Percentiles rank a stretch among this genome's conserved stretches.
Conservation (phyloP, 805 yeast genomes). For the Millerozyma miso region DNA sequence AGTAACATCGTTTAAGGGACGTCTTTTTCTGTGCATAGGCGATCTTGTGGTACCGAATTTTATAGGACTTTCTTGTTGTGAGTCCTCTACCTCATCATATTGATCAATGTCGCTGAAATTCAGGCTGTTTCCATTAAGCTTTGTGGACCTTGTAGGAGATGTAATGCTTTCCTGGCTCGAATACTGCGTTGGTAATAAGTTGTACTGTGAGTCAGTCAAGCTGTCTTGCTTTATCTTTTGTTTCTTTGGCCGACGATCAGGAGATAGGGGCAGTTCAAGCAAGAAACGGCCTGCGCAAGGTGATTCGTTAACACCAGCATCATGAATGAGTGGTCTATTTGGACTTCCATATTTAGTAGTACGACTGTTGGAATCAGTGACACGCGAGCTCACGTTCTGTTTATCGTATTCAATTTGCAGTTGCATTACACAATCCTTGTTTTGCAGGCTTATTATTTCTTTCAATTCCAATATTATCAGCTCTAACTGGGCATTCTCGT, state of each 20-base stretch:
- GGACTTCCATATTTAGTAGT: background rate
- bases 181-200: slow-evolving; percentile 24
- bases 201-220: slow-evolving; percentile 11
- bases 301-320: background rate
- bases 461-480: slow-evolving; percentile 1
- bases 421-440: no score
- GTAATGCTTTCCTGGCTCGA: slow-evolving; percentile 15
- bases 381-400: background rate
- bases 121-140: background rate
- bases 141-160: background rate
- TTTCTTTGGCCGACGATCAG: background rate
- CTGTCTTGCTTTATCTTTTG: background rate
- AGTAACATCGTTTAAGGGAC: slow-evolving; percentile 6
- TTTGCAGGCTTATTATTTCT: background rate
- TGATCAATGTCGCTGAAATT: slow-evolving; percentile 1
- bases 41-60: background rate
- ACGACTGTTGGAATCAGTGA: background rate
- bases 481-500: background rate
- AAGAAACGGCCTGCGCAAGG: background rate
- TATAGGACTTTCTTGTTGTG: slow-evolving; percentile 5
- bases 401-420: background rate
- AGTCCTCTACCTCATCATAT: slow-evolving; percentile 7
- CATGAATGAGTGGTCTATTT: background rate
- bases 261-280: background rate
- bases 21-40: slow-evolving; percentile 4